These are phyloP conservation scores for Blastobotrys raffinosifermentans DNA, from an alignment of 1,139 yeast species.

Conservation along the genomic window DNA sequence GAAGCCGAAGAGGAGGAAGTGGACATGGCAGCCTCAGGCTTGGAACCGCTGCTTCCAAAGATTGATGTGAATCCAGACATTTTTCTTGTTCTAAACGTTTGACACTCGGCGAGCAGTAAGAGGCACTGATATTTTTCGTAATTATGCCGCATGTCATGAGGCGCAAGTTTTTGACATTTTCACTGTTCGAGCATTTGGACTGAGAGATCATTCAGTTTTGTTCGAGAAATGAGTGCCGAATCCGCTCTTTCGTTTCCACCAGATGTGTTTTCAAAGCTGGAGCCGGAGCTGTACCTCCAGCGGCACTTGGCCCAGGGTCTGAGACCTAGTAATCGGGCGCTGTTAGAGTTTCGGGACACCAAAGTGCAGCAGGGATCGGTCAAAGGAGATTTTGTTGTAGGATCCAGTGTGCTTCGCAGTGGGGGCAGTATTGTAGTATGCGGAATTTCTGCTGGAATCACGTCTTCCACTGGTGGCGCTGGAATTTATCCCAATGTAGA, in stretches of 20 bases:
- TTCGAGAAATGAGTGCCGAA: too few species aligned
- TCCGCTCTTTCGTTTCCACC: slow-evolving; percentile 64
- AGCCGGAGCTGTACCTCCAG: slow-evolving; percentile 78
- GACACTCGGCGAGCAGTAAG: too few species aligned
- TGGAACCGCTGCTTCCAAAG: slow-evolving; percentile 36
- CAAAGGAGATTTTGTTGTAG: slow-evolving; percentile 36
- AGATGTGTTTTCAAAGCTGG: slow-evolving; percentile 72
- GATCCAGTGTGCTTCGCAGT: slow-evolving; percentile 64
- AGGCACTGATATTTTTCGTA: too few species aligned
- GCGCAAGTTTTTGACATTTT: too few species aligned
- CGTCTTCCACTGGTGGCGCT: slow-evolving; percentile 37
- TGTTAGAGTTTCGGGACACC: slow-evolving; percentile 65
- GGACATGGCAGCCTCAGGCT: slow-evolving; percentile 22
- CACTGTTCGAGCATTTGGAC: too few species aligned
- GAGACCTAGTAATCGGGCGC: slow-evolving; percentile 52
- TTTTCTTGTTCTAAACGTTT: slow-evolving; percentile 3
- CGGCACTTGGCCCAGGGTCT: slow-evolving; percentile 79
- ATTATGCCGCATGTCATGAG: too few species aligned
- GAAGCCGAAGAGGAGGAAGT: slow-evolving; percentile 30
- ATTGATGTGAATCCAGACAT: slow-evolving; percentile 35
- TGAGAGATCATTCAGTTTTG: not conserved
- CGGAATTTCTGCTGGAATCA: slow-evolving; percentile 65
- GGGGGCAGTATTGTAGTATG: slow-evolving; percentile 77
- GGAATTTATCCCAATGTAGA: slow-evolving; percentile 74
- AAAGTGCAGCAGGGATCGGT: slow-evolving; percentile 29